Evolutionary conservation across 352 stramenopile species (phyloP).

Genomic region (Pythium biforme): DNA sequence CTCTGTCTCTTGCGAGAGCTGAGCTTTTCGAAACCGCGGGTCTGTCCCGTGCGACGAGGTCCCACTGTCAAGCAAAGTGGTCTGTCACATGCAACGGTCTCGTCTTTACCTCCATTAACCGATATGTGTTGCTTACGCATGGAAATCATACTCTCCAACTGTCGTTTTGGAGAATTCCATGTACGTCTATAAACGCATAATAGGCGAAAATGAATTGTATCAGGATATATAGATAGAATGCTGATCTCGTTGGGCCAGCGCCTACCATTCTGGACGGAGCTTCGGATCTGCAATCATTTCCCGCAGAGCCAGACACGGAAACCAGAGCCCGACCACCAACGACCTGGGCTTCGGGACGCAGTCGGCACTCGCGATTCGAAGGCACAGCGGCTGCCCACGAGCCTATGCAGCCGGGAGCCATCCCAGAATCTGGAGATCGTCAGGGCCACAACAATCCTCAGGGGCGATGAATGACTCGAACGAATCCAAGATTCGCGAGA

Average conservation of each 20-base stretch:
- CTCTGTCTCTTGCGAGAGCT: not conserved
- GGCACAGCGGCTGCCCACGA: no score
- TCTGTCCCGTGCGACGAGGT: slow-evolving; percentile 21
- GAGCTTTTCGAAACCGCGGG: slow-evolving; percentile 6
- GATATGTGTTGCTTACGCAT: no score
- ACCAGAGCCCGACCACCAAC: no score
- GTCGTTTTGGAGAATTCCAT: no score
- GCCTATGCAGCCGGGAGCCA: no score
- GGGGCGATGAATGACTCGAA: no score
- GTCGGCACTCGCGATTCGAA: not conserved
- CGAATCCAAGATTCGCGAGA: no score
- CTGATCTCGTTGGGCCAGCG: not conserved
- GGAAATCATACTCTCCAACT: no score
- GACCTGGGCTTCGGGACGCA: no score
- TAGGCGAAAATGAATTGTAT: not conserved
- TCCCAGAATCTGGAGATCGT: no score
- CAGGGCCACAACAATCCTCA: no score
- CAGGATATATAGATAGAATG: slow-evolving; percentile 1
- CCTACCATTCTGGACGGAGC: not conserved
- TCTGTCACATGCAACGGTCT: slow-evolving; percentile 19
- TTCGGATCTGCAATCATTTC: slow-evolving; percentile 14
- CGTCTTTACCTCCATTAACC: not conserved
- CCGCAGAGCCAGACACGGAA: not conserved
- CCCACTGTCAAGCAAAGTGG: slow-evolving; percentile 1
- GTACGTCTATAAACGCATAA: not conserved